Conservation (phyloP, 345 rosid genomes). For the Alliaria petiolata region DNA sequence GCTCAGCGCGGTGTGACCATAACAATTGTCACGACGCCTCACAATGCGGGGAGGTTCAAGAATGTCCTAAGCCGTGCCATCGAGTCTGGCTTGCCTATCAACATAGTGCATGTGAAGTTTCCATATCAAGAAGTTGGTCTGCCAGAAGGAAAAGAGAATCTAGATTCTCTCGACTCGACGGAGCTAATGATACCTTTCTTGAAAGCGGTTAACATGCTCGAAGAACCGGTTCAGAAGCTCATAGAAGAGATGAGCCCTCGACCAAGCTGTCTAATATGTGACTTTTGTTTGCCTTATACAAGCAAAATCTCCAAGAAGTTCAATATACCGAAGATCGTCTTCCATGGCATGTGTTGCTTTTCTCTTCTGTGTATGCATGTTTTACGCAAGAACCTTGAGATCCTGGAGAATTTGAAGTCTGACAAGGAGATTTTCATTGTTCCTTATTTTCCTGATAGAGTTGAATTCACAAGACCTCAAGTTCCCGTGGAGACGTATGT, state of each 20-base stretch:
- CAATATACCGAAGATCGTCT: conserved; percentile 43
- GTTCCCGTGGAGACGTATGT: no score
- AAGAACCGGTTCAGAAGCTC: conserved; percentile 26
- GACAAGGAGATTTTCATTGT: no score
- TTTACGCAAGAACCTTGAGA: no score
- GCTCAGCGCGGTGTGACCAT: conserved; percentile 39
- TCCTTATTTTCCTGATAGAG: no score
- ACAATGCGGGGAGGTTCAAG: conserved; percentile 26
- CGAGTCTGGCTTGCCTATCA: conserved; percentile 28
- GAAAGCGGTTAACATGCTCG: conserved; percentile 19
- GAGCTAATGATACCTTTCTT: conserved; percentile 15
- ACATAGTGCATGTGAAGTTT: conserved; percentile 14
- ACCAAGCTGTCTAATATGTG: conserved; percentile 47
- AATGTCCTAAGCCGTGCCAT: conserved; percentile 13
- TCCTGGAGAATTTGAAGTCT: no score
- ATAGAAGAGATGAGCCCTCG: conserved; percentile 32
- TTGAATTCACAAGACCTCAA: no score
- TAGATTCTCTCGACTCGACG: conserved; percentile 19
- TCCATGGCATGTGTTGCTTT: background rate
- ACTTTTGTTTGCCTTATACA: conserved; percentile 30
- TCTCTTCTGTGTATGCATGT: no score
- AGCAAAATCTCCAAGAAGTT: conserved; percentile 26
- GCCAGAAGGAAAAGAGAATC: conserved; percentile 36
- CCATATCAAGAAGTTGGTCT: conserved; percentile 34
- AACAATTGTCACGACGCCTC: conserved; percentile 47